Conservation (phyloP, 1,284 basidiomycete genomes). For the Takashimella tepidaria region DNA sequence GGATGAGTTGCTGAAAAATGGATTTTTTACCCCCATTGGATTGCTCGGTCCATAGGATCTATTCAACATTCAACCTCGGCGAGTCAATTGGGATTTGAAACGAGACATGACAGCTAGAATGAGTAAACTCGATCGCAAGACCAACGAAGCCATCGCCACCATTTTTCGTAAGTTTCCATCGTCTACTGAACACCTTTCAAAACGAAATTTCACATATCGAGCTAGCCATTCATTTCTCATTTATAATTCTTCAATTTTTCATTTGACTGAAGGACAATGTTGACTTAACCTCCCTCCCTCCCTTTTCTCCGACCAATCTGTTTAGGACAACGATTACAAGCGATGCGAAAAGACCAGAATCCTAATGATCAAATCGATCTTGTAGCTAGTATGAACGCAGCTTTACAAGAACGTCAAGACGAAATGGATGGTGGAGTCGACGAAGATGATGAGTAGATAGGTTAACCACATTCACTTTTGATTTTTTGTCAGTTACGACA, state of each 20-base stretch:
- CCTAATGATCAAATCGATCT: slow-evolving; percentile 37
- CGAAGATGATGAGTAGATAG: slow-evolving; percentile 15
- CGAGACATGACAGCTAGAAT: slow-evolving; percentile 88
- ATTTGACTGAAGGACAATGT: background rate
- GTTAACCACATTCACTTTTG: too few species aligned
- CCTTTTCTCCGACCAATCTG: background rate
- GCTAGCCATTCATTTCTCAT: background rate
- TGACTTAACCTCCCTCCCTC: too few species aligned
- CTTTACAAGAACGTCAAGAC: slow-evolving; percentile 36
- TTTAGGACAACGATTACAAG: slow-evolving; percentile 43
- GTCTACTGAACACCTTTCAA: too few species aligned
- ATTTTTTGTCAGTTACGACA: too few species aligned
- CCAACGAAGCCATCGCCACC: slow-evolving; percentile 84
- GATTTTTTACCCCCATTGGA: too few species aligned
- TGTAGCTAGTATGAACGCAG: slow-evolving; percentile 44
- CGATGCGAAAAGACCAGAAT: slow-evolving; percentile 37
- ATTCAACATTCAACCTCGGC: slow-evolving; percentile 93
- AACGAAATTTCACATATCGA: too few species aligned
- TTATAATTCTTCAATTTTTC: background rate
- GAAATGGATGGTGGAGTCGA: slow-evolving; percentile 21
- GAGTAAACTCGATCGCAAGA: slow-evolving; percentile 78
- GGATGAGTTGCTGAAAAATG: too few species aligned
- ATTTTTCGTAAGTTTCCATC: slow-evolving; percentile 68
- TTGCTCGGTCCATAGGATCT: slow-evolving; percentile 60
- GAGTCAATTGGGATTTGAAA: slow-evolving; percentile 95